These are phyloP conservation scores for Coemansia sp. DNA, from an alignment of 192 early-diverging fungal genomes.

Conservation along the genomic window DNA sequence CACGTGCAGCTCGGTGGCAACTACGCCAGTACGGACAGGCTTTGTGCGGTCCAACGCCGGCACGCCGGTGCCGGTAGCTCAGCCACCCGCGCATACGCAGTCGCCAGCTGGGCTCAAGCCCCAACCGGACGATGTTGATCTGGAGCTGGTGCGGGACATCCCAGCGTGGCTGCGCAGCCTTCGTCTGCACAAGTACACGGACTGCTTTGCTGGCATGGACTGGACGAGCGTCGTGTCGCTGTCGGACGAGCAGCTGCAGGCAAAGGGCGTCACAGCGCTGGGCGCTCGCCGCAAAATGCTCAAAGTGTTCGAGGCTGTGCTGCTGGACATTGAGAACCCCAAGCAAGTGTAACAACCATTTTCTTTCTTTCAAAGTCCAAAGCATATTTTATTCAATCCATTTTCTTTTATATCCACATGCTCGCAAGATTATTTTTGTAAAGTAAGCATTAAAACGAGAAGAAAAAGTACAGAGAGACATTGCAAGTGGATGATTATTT, in stretches of 20 bases:
- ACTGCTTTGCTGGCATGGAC: slow-evolving; percentile 78
- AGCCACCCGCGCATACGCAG: background rate
- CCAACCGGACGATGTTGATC: slow-evolving; percentile 28
- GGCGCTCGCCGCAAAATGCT: slow-evolving; percentile 95
- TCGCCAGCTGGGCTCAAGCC: slow-evolving; percentile 6
- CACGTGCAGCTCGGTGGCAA: slow-evolving; percentile 15
- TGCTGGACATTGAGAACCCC: slow-evolving; percentile 3
- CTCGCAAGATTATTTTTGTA: no score
- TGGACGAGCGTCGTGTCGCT: slow-evolving; percentile 90
- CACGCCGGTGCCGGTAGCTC: background rate
- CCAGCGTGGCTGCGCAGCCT: slow-evolving; percentile 89
- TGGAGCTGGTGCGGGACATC: slow-evolving; percentile 65
- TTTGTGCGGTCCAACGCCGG: background rate
- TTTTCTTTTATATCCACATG: no score
- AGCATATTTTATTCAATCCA: no score
- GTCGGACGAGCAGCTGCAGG: slow-evolving; percentile 74
- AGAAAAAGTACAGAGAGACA: no score
- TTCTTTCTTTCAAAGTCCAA: background rate
- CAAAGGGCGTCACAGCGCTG: slow-evolving; percentile 84
- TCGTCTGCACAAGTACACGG: slow-evolving; percentile 94
- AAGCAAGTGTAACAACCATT: background rate
- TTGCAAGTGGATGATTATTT: background rate
- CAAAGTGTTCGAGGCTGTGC: slow-evolving; percentile 83
- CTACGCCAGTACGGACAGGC: slow-evolving; percentile 15
- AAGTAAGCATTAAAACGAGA: no score